Conservation (phyloP, 805 yeast genomes). For the Ogataea pignaliae region DNA sequence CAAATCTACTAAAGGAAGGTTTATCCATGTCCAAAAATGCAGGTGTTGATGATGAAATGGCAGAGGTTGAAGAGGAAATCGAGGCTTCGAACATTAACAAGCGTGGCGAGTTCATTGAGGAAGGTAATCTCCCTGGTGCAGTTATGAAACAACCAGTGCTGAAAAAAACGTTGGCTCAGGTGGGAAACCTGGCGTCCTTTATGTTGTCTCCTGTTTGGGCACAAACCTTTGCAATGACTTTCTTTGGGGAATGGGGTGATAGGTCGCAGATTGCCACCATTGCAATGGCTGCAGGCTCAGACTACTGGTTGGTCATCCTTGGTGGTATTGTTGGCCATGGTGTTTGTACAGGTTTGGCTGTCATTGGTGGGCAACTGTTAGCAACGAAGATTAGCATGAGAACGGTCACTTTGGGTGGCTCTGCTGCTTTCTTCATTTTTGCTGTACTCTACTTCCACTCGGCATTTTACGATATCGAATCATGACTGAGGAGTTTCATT, state of each 20-base stretch:
- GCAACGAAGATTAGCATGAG: conserved; percentile 90
- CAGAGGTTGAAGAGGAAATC: conserved; percentile 94
- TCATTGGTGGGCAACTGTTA: conserved; percentile 83
- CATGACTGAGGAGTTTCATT: conserved; percentile 4
- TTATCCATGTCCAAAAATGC: conserved; percentile 70
- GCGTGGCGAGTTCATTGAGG: conserved; percentile 54
- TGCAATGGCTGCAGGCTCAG: conserved; percentile 97
- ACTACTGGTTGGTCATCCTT: conserved; percentile 80
- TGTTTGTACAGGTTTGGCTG: conserved; percentile 85
- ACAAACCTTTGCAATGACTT: conserved; percentile 93
- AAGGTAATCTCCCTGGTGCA: conserved; percentile 34
- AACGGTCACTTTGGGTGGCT: conserved; percentile 88
- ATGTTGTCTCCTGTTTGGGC: conserved; percentile 86
- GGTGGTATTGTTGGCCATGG: conserved; percentile 93
- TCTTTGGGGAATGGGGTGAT: conserved; percentile 98
- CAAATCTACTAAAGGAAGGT: conserved; percentile 75
- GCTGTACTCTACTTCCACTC: conserved; percentile 75
- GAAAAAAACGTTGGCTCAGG: conserved; percentile 26
- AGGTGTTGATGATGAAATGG: conserved; percentile 93
- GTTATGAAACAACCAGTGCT: conserved; percentile 1
- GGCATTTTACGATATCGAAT: conserved; percentile 38
- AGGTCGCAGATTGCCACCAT: conserved; percentile 97
- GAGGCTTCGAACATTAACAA: conserved; percentile 55
- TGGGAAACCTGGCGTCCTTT: conserved; percentile 53
- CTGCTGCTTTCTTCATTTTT: conserved; percentile 79